These are phyloP conservation scores for Metschnikowia matae DNA, from an alignment of 805 yeast genomes.

Conservation along the genomic window DNA sequence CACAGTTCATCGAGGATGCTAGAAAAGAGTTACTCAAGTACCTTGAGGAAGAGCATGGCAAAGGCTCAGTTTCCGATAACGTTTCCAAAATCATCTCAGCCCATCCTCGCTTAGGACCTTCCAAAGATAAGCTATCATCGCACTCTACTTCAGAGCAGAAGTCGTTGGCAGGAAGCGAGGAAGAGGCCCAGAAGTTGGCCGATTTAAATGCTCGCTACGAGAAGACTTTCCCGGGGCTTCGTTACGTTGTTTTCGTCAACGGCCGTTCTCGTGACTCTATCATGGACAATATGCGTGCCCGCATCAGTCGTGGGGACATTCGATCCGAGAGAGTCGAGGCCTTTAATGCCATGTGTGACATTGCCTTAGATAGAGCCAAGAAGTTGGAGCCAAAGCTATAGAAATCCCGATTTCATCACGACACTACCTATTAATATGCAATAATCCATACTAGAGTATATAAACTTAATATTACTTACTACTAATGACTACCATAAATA, in stretches of 20 bases:
- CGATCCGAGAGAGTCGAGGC: conserved; percentile 60
- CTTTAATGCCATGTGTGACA: conserved; percentile 86
- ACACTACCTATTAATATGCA: too few relatives aligned
- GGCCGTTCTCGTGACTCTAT: conserved; percentile 68
- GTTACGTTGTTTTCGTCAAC: conserved; percentile 86
- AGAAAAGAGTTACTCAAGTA: conserved; percentile 36
- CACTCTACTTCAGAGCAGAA: conserved; percentile 74
- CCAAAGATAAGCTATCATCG: conserved; percentile 46
- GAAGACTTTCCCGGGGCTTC: conserved; percentile 55
- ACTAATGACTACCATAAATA: too few relatives aligned
- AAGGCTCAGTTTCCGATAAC: conserved; percentile 16
- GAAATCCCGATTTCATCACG: neutral
- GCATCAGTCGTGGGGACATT: conserved; percentile 54
- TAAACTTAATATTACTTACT: too few relatives aligned
- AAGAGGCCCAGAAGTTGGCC: conserved; percentile 48
- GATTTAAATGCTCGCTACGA: conserved; percentile 63
- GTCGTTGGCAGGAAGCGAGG: conserved; percentile 47
- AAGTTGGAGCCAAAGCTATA: conserved; percentile 43
- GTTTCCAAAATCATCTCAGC: conserved; percentile 69
- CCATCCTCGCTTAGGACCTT: conserved; percentile 84
- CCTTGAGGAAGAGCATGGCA: conserved; percentile 23
- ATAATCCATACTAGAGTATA: too few relatives aligned
- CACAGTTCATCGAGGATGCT: conserved; percentile 42
- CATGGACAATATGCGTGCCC: conserved; percentile 42
- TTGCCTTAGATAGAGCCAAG: conserved; percentile 72